Base-by-base conservation (phyloP, 2,329 filamentous ascomycete genomes). In the Corinectria fuckeliana region DNA sequence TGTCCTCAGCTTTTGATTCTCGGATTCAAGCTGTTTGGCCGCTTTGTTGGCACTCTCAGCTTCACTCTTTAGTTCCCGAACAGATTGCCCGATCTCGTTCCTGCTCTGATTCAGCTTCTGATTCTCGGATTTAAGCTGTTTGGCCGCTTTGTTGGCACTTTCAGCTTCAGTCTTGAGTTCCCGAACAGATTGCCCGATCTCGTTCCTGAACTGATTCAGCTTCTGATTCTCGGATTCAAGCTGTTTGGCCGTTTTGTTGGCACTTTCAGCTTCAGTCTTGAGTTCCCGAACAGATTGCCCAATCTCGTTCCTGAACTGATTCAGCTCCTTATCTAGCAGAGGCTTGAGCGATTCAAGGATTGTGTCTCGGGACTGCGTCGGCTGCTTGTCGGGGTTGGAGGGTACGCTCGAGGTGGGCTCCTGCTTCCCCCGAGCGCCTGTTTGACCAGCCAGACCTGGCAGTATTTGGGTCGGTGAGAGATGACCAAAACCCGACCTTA, bases 301-400 rank as follows among this genome's bases (percentile, higher is more conserved):
- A 20, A 53, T 28, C 14, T 39, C 42, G 13, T 34, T 28, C 41
- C 51, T 66, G 23, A 70, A n/a, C 41, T 60, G 48, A 25, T 51
- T 28, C 20, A 71, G 44, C 23, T 71, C 58, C 11, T n/a, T 4
- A 20, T 61, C 53, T 11, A 67, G 13, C n/a, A 58, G 53, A 4
- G 14, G 53, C 5, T 55, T 52, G 26, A 57, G 20, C 36, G 30
- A 39, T 18, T 32, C 41, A 21, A 16, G 32, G 5, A 36, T 52
- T 26, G 53, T 39, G 38, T 28, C 49, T 13, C n/a, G n/a, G 9
- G 25, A 36, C 10, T 45, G n/a, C 11, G 10, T 30, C 10, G 25
- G 42, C 10, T 16, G 23, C 16, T 45, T 28, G n/a, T 28, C 42
- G 5, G 20, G n/a, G 13, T 32, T 28, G 11, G 50, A 10, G n/a